Evolutionary conservation across 1,284 basidiomycete genomes (phyloP).

Genomic region (Ganoderma sp.): DNA sequence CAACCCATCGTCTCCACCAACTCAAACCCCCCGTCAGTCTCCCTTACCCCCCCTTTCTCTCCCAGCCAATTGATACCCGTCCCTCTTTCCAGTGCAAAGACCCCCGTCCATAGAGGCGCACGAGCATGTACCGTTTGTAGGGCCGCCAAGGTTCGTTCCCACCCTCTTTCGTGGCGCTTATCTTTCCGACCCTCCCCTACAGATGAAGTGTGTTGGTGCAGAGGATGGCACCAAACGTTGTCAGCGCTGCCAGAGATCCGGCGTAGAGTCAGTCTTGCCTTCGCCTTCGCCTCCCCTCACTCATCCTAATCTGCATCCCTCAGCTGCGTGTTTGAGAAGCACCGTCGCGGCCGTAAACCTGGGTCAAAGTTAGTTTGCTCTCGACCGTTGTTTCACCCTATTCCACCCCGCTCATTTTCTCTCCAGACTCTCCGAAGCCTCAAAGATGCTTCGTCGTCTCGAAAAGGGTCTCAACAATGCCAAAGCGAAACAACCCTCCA

Average conservation of each 20-base stretch:
- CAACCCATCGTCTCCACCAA: constrained; percentile 15
- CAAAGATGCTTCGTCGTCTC: constrained; percentile 82
- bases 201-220: constrained; percentile 90
- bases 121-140: constrained; percentile 83
- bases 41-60: neutral
- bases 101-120: constrained; percentile 72
- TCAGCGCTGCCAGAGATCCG: constrained; percentile 78
- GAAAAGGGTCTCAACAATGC: constrained; percentile 82
- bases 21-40: constrained; percentile 23
- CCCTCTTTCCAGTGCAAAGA: constrained; percentile 45
- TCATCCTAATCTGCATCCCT: constrained; percentile 12
- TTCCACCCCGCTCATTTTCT: constrained; percentile 20
- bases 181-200: constrained; percentile 23
- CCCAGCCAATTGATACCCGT: constrained; percentile 2
- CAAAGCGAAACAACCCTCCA: constrained; percentile 66
- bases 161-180: constrained; percentile 10
- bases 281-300: constrained; percentile 19
- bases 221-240: constrained; percentile 83
- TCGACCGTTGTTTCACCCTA: constrained; percentile 14
- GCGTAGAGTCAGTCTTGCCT: constrained; percentile 61
- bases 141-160: constrained; percentile 68
- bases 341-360: constrained; percentile 83
- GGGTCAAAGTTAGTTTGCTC: constrained; percentile 73
- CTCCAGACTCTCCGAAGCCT: constrained; percentile 78
- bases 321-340: constrained; percentile 85